Conservation (phyloP, 345 rosid genomes). For the Dovyalis caffra region DNA sequence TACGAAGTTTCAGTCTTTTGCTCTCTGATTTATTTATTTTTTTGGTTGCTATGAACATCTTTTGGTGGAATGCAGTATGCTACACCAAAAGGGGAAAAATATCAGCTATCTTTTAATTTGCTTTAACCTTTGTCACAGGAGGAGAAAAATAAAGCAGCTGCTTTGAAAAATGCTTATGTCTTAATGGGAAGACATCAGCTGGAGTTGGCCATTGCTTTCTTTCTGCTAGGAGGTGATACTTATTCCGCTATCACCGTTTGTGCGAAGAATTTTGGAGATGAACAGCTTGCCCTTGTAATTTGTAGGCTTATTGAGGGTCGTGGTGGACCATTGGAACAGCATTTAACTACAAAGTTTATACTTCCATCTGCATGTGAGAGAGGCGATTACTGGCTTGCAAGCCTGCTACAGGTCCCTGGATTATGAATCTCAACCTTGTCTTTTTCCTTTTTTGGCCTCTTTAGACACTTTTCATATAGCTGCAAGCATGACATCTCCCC, state of each 20-base stretch:
- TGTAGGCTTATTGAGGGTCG: slow-evolving; percentile 82
- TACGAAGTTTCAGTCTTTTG: neutral
- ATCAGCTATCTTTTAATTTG: neutral
- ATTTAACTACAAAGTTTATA: slow-evolving; percentile 58
- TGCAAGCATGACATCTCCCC: neutral
- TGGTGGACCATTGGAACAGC: slow-evolving; percentile 68
- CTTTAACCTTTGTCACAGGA: slow-evolving; percentile 45
- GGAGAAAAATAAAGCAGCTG: slow-evolving; percentile 90
- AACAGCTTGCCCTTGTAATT: slow-evolving; percentile 86
- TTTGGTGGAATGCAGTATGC: neutral
- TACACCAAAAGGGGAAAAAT: neutral
- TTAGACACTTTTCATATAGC: neutral
- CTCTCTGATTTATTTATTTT: neutral
- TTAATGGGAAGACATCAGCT: slow-evolving; percentile 91
- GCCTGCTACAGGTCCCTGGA: slow-evolving; percentile 70
- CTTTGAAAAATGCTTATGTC: slow-evolving; percentile 93
- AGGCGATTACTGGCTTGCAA: slow-evolving; percentile 79
- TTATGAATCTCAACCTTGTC: slow-evolving; percentile 26
- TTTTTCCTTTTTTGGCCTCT: neutral
- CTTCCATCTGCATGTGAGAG: slow-evolving; percentile 75
- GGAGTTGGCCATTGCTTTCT: slow-evolving; percentile 87
- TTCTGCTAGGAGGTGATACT: slow-evolving; percentile 91
- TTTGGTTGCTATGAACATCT: neutral
- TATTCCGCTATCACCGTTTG: slow-evolving; percentile 84
- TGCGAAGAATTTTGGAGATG: slow-evolving; percentile 81